Conservation (phyloP, 495 filamentous ascomycete genomes). For the Xylaria longipes region DNA sequence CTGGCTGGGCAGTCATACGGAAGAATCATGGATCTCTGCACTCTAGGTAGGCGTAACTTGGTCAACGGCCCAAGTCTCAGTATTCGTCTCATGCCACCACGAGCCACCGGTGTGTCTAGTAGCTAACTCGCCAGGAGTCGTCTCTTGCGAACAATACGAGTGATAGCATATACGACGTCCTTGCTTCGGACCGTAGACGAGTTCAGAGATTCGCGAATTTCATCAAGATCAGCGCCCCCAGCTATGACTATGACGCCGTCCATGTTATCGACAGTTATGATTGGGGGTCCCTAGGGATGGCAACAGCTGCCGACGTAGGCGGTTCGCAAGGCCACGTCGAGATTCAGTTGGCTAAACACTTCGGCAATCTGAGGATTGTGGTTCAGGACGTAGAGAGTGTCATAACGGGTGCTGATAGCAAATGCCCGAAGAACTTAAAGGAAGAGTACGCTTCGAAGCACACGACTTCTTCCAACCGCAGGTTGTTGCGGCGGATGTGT, state of each 20-base stretch:
- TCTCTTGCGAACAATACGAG: conserved; percentile 27
- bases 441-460: conserved; percentile 38
- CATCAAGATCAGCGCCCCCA: conserved; percentile 12
- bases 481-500: conserved; percentile 52
- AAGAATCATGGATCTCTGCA: conserved; percentile 32
- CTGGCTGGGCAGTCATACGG: conserved; percentile 40
- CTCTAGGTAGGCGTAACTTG: conserved; percentile 11
- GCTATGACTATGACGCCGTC: background rate
- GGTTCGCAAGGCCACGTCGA: conserved; percentile 28
- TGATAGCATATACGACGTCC: background rate
- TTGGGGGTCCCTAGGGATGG: conserved; percentile 28
- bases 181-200: background rate
- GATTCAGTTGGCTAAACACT: conserved; percentile 4
- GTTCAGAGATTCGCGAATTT: conserved; percentile 17
- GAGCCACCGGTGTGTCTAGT: background rate
- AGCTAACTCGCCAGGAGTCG: conserved; percentile 31
- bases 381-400: conserved; percentile 39
- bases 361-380: conserved; percentile 20
- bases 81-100: background rate
- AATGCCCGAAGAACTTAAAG: conserved; percentile 18
- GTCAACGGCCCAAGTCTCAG: background rate
- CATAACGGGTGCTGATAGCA: conserved; percentile 33
- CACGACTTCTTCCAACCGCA: conserved; percentile 58
- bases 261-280: conserved; percentile 30
- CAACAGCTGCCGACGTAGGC: conserved; percentile 41